Evolutionary conservation across 495 filamentous ascomycete genomes (phyloP).

Genomic region (Thozetella sp.): DNA sequence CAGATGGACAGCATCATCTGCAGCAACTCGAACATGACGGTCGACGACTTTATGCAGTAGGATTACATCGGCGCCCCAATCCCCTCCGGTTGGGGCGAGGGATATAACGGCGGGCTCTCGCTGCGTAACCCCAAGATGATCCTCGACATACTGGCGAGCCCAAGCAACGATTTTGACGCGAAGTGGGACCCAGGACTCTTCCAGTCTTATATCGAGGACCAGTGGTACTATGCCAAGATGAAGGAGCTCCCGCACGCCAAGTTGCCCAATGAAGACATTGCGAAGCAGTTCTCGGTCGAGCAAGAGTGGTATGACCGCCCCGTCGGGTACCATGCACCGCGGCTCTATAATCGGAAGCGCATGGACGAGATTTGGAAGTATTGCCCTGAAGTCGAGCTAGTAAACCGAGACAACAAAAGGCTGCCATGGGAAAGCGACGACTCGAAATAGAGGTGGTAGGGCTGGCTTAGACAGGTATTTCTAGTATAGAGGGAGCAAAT

Average conservation of each 20-base stretch:
- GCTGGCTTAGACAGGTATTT: too few species aligned
- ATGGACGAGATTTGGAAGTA: conserved; percentile 14
- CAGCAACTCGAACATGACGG: conserved; percentile 14
- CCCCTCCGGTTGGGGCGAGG: conserved; percentile 10
- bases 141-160: too few species aligned
- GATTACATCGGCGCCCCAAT: conserved; percentile 29
- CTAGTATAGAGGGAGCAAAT: too few species aligned
- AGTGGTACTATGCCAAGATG: conserved; percentile 20
- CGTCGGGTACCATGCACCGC: conserved; percentile 14
- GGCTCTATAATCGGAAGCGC: conserved; percentile 4
- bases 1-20: too few species aligned
- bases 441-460: too few species aligned
- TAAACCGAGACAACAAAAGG: too few species aligned
- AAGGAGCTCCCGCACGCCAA: neutral
- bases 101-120: conserved; percentile 28
- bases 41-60: conserved; percentile 28
- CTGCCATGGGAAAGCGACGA: too few species aligned
- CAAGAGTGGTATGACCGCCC: conserved; percentile 8
- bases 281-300: conserved; percentile 13
- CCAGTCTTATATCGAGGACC: conserved; percentile 21
- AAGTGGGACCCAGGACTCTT: conserved; percentile 19
- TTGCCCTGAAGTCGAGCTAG: conserved; percentile 19
- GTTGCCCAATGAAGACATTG: conserved; percentile 6
- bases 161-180: too few species aligned
- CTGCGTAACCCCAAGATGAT: conserved; percentile 23